Percentiles rank a stretch among this genome's conserved stretches.
Conservation (phyloP, 768 basidiomycete species). For the Tephrocybe rancida region DNA sequence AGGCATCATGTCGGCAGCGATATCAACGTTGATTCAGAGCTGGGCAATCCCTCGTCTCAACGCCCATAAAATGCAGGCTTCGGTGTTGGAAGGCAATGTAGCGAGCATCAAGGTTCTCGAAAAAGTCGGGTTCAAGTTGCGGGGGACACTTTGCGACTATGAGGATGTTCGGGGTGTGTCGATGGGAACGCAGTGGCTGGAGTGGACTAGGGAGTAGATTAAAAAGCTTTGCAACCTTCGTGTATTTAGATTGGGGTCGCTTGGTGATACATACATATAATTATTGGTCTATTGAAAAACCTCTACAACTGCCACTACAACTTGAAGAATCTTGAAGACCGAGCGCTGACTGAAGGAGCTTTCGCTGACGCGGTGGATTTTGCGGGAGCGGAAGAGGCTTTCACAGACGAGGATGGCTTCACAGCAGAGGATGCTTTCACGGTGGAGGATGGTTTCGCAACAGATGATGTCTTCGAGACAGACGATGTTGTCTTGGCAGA, state of each 20-base stretch:
- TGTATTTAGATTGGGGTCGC: not conserved
- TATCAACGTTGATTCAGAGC: constrained; percentile 5
- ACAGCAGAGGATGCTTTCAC: too few relatives aligned
- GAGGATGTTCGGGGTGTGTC: constrained; percentile 9
- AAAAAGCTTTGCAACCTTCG: not conserved
- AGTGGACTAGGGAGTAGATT: constrained; percentile 4
- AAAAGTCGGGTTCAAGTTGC: constrained; percentile 10
- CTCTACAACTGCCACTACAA: not conserved
- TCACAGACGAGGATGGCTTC: too few relatives aligned
- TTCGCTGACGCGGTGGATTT: too few relatives aligned
- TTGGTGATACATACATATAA: not conserved
- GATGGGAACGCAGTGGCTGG: constrained; percentile 10
- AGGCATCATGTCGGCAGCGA: constrained; percentile 15
- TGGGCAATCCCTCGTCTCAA: constrained; percentile 15
- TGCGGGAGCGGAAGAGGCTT: too few relatives aligned
- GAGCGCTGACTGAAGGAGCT: not conserved
- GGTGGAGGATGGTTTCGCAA: too few relatives aligned
- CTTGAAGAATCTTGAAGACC: constrained; percentile 16
- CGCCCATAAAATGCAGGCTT: constrained; percentile 9
- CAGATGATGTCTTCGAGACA: too few relatives aligned
- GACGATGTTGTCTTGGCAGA: not conserved
- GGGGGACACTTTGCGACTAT: not conserved
- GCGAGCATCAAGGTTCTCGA: constrained; percentile 15
- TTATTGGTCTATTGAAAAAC: not conserved
- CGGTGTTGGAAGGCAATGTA: constrained; percentile 10